These are phyloP conservation scores for Leishmania mexicana DNA, from an alignment of 208 protist species.

Conservation along the genomic window DNA sequence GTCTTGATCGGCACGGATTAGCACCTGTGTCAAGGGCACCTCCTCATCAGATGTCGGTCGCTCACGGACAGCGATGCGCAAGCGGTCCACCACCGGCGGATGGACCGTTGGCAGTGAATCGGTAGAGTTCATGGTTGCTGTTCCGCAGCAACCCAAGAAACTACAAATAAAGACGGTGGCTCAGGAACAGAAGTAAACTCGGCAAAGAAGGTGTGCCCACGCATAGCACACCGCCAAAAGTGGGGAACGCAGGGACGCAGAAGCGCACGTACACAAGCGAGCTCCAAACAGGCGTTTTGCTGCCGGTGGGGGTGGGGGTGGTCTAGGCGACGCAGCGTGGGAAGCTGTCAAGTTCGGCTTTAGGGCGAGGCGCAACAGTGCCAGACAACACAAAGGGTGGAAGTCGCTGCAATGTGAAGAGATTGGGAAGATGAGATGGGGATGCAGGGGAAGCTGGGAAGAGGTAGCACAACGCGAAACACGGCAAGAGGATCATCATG, in stretches of 20 bases:
- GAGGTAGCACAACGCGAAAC: neutral
- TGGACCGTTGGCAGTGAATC: conserved; percentile 28
- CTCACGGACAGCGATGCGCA: conserved; percentile 83
- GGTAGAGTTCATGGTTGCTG: conserved; percentile 4
- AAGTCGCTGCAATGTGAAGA: neutral
- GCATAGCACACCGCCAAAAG: neutral
- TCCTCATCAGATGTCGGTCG: conserved; percentile 73
- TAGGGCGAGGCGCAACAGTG: neutral
- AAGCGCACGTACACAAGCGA: neutral
- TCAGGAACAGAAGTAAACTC: neutral
- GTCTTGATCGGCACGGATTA: conserved; percentile 65
- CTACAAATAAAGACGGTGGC: neutral
- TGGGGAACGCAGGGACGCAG: neutral
- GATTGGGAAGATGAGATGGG: neutral
- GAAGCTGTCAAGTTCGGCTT: neutral
- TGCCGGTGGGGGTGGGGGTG: too few species aligned
- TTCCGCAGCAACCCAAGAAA: neutral
- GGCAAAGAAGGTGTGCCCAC: neutral
- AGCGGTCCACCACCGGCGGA: conserved; percentile 58
- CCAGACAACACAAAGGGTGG: neutral
- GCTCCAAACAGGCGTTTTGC: neutral
- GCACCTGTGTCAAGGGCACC: conserved; percentile 51
- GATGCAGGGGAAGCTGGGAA: neutral
- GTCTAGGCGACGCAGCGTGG: neutral
- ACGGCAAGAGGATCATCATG: neutral